Evolutionary conservation across 768 basidiomycete genomes (phyloP).

Genomic region (Rhodotorula babjevae): DNA sequence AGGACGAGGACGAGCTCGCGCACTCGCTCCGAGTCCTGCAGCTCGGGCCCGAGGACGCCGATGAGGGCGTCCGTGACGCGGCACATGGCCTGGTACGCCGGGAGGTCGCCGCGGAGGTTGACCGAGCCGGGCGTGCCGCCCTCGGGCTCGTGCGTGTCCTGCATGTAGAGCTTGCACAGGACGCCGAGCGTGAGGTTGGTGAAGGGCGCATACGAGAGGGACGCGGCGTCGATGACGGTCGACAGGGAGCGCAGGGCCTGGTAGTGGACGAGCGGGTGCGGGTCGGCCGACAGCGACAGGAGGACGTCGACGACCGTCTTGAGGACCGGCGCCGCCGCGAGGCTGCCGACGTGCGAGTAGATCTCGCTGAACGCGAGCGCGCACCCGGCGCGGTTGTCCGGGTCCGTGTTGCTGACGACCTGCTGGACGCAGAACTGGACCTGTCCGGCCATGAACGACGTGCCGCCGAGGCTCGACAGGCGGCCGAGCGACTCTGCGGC

Average conservation of each 20-base stretch:
- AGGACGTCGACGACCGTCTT: slow-evolving; percentile 94
- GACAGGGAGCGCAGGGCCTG: slow-evolving; percentile 82
- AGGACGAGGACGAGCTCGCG: slow-evolving; percentile 76
- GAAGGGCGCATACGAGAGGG: slow-evolving; percentile 82
- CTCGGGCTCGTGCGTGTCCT: slow-evolving; percentile 86
- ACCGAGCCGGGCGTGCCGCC: slow-evolving; percentile 71
- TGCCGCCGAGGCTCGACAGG: slow-evolving; percentile 74
- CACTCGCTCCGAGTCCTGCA: slow-evolving; percentile 77
- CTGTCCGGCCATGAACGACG: slow-evolving; percentile 74
- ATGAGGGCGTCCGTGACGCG: slow-evolving; percentile 89
- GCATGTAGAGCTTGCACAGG: slow-evolving; percentile 79
- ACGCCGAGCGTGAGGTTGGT: slow-evolving; percentile 83
- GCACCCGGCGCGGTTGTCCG: slow-evolving; percentile 85
- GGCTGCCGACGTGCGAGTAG: slow-evolving; percentile 82
- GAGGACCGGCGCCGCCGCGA: slow-evolving; percentile 88
- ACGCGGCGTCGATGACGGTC: slow-evolving; percentile 83
- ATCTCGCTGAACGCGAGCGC: slow-evolving; percentile 87
- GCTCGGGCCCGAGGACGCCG: slow-evolving; percentile 88
- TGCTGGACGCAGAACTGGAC: slow-evolving; percentile 87
- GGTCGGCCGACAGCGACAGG: slow-evolving; percentile 90
- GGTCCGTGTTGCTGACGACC: slow-evolving; percentile 89
- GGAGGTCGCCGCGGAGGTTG: slow-evolving; percentile 83
- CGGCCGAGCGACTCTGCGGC: slow-evolving; percentile 86
- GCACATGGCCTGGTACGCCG: slow-evolving; percentile 85
- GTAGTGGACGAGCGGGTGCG: slow-evolving; percentile 92